A percentile compares a stretch with the other conserved stretches of the same genome.
Conservation (phyloP, 2,329 filamentous ascomycete genomes). For the Blastomyces parvus region DNA sequence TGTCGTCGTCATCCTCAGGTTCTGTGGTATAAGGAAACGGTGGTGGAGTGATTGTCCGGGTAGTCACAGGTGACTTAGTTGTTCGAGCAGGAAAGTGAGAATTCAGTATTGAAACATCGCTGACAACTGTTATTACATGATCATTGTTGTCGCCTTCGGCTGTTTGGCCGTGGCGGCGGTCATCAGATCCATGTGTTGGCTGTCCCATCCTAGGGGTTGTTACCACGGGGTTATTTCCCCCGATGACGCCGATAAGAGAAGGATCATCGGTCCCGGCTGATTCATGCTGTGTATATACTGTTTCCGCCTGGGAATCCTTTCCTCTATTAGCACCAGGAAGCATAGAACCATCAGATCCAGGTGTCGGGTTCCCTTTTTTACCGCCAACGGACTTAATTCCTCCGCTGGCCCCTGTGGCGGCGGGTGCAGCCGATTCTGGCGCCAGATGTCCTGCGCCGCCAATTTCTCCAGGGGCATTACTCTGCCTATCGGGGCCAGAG, state of each 20-base stretch:
- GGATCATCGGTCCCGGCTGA: background rate
- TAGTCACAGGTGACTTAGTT: constrained; percentile 4
- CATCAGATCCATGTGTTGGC: background rate
- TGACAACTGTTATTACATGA: background rate
- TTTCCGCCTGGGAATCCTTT: background rate
- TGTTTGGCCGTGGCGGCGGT: background rate
- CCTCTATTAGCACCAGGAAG: background rate
- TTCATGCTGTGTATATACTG: background rate
- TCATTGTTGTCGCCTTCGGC: background rate
- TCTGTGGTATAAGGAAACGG: constrained; percentile 11
- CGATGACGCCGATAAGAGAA: background rate
- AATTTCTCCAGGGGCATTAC: no score
- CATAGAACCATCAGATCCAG: no score
- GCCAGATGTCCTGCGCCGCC: no score
- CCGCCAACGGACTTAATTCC: no score
- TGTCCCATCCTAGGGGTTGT: background rate
- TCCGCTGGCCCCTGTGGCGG: no score
- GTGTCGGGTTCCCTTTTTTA: no score
- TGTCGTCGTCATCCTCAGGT: background rate
- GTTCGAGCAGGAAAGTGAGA: background rate
- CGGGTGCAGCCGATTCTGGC: no score
- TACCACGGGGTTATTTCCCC: background rate
- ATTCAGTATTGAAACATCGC: background rate
- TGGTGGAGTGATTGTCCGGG: constrained; percentile 13
- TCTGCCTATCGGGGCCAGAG: no score